Base-by-base conservation (phyloP, 495 filamentous ascomycete species). In the Penicillium arizonense region DNA sequence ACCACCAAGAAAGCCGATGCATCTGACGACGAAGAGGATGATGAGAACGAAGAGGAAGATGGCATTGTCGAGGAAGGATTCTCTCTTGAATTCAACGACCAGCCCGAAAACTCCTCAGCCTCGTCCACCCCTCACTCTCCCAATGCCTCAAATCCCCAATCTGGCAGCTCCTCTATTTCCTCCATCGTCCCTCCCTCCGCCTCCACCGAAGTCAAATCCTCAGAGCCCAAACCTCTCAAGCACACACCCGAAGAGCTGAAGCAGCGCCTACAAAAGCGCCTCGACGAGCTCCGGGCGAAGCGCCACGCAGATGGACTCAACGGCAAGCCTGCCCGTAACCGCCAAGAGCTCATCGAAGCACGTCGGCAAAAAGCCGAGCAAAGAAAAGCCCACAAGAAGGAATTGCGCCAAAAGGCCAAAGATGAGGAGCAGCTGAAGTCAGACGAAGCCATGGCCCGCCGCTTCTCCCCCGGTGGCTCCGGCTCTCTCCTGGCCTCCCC, bases 321-420 rank as follows among this genome's bases (percentile, higher is more conserved):
- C 62, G 89, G 89, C 56, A 82, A 85, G 52, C 87, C 89, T 23
- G 86, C 93, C 36, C 82, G 85, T 40, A 94, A 85, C 50, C 79
- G 91, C 43, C 86, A 94, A 71, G 92, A 97, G 56, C 80, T 98
- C 2, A 87, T 98, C 58, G 95, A 97, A 69, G 78, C 87, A 13
- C 83, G 94, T 4, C 83, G 93, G 44, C 83, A 87, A 63, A 96
- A 96, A 72, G 90, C 93, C 65, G 84, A 88, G 44, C 79, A 89
- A 59, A 86, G 91, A 37, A 90, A 88, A 67, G 84, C 85, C 34
- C 87, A 90, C 67, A 97, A 96, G 73, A 91, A 95, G 64, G 85
- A 89, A 42, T 64, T 89, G 39, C 79, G 91, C 12, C 76, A 78
- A 54, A 81, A 88, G 49, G 86, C 86, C 24, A 90, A 87, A 66